Evolutionary conservation across 768 basidiomycete genomes (phyloP), one percentile per base, ranked within the genome.

Genomic region (Tylopilus sp.): DNA sequence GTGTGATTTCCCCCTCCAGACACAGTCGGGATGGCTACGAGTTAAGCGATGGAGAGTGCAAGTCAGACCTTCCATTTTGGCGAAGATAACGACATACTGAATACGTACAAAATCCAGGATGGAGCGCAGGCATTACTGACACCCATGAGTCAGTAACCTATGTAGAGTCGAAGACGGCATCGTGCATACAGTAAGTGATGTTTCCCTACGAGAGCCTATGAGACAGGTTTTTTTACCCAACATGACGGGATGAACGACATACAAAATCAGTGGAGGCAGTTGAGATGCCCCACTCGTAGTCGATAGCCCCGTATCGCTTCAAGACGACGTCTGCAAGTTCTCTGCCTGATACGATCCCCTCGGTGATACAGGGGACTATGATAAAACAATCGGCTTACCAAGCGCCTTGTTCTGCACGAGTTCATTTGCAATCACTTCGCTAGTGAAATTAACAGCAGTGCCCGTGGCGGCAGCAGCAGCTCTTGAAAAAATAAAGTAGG

Each of bases 261-360:
- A 90, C 89, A 55, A 92, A 92, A 65, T 91, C 89, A 1, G 89
- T 91, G 9, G 88, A 91, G 4, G 86, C 89, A 46, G 78, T 75
- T n/a, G 71, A 68, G 57, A 85, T 85, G 33, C 87, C 83, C 75
- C 80, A 82, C 53, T 76, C 75, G 55, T 82, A 79, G 61, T 84
- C 81, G 43, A 85, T 71, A 5, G 68, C 66, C 0, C 84, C 86
- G 49, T 81, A 85, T 52, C 79, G 79, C 50, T 79, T 81, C 18
- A 76, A 65, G 35, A 80, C 75, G 18, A 87, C 73, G 39, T 79
- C 76, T 3, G 79, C 77, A 42, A 88, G 82, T 61, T 86, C 85
- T 20, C 76, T 75, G 3, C 81, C 88, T 33, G 2, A 13, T 6
- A 7, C 25, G 11, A 3, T n/a, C 11, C 18, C 48, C 21, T 6